phyloP scores from a whole-genome alignment of 2,329 filamentous ascomycete species.

The Epicoccum sorghinum region DNA sequence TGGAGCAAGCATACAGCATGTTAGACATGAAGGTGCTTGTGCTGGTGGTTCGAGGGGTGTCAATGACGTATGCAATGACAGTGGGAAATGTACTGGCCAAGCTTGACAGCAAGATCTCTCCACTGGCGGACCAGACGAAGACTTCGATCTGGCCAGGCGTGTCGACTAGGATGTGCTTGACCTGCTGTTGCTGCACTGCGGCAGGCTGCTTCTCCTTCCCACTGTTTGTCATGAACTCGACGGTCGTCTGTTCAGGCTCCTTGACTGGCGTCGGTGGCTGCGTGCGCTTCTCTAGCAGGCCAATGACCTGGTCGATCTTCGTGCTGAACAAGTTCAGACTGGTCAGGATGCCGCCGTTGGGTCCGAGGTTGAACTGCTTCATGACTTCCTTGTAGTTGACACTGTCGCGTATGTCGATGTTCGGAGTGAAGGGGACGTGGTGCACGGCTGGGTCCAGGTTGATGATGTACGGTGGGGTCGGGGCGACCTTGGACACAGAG shows the following conservation, averaged over 20 bases:
- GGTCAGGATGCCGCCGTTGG: slow-evolving; percentile 95
- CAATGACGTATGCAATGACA: slow-evolving; percentile 95
- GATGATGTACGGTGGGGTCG: slow-evolving; percentile 84
- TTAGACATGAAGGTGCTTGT: slow-evolving; percentile 99
- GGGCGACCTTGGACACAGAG: slow-evolving; percentile 35
- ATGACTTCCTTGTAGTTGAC: slow-evolving; percentile 99
- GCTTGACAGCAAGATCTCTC: slow-evolving; percentile 90
- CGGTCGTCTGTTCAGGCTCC: slow-evolving; percentile 39
- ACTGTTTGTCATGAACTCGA: slow-evolving; percentile 45
- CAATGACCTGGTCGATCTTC: slow-evolving; percentile 94
- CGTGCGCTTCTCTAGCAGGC: slow-evolving; percentile 86
- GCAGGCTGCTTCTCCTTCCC: slow-evolving; percentile 34
- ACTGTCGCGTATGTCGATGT: slow-evolving; percentile 98
- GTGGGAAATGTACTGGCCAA: slow-evolving; percentile 94
- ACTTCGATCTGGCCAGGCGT: slow-evolving; percentile 98
- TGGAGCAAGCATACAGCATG: slow-evolving; percentile 98
- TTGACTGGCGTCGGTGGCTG: slow-evolving; percentile 53
- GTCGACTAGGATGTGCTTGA: slow-evolving; percentile 86
- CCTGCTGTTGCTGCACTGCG: slow-evolving; percentile 60
- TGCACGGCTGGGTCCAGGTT: slow-evolving; percentile 96
- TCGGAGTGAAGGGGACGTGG: slow-evolving; percentile 91
- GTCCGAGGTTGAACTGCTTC: slow-evolving; percentile 97
- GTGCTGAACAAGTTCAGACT: slow-evolving; percentile 96
- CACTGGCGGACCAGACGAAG: slow-evolving; percentile 97
- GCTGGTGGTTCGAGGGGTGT: slow-evolving; percentile 89